phyloP scores from a whole-genome alignment of 768 basidiomycete species.

The Cystobasidium tubakii region DNA sequence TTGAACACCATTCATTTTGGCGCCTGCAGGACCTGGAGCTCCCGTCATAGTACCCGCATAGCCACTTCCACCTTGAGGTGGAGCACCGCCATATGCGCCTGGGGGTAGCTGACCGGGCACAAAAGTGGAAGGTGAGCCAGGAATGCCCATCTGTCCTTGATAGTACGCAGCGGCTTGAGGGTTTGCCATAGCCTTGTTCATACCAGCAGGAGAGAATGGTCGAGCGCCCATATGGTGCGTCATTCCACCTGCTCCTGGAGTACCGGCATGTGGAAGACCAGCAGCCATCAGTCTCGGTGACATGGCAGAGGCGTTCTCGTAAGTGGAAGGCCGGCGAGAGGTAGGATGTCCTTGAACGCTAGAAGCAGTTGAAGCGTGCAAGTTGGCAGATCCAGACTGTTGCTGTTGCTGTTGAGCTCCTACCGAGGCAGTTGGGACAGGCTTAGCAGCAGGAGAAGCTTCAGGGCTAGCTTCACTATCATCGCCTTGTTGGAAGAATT shows the following conservation, averaged over 20 bases:
- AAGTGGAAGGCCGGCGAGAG: constrained; percentile 24
- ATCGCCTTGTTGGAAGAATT: constrained; percentile 41
- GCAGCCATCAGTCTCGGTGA: constrained; percentile 18
- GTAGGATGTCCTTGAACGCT: constrained; percentile 17
- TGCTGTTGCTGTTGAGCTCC: constrained; percentile 37
- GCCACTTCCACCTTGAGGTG: background rate
- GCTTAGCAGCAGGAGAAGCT: constrained; percentile 36
- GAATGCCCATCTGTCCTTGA: constrained; percentile 6
- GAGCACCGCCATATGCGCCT: background rate
- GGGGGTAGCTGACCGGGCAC: background rate
- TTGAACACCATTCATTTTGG: background rate
- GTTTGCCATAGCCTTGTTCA: background rate
- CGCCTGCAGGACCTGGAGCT: background rate
- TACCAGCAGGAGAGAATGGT: constrained; percentile 9
- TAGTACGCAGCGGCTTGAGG: background rate
- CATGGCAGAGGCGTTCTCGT: constrained; percentile 33
- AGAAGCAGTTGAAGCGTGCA: constrained; percentile 13
- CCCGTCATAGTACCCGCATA: background rate
- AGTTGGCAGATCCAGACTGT: constrained; percentile 34
- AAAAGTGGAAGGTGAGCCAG: constrained; percentile 13
- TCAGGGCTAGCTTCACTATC: background rate
- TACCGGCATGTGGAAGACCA: constrained; percentile 3
- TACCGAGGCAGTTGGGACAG: constrained; percentile 39
- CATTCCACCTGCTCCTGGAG: constrained; percentile 2
- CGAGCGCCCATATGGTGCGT: background rate